These are phyloP conservation scores for Paratinospora sagittata DNA, from an alignment of 164 flowering plant genomes.

Conservation along the genomic window DNA sequence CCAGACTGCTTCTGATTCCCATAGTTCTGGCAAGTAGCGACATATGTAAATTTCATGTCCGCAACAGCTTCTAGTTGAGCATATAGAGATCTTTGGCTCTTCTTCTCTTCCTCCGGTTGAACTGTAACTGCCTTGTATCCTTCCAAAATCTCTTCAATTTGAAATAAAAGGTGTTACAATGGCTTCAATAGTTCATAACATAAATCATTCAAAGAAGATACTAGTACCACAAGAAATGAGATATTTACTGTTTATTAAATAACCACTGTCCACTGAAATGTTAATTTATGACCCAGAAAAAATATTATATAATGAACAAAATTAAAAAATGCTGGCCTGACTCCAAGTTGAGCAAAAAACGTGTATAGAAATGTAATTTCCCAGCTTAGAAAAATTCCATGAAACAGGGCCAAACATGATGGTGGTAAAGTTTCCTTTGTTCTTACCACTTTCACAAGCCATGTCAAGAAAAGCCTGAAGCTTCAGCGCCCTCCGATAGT, in stretches of 20 bases:
- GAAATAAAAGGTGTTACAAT: constrained; percentile 14
- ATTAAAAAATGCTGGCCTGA: background rate
- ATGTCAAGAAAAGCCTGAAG: constrained; percentile 98
- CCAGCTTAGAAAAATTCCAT: background rate
- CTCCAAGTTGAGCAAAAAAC: background rate
- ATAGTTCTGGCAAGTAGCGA: constrained; percentile 94
- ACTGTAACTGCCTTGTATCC: constrained; percentile 80
- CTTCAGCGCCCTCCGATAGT: constrained; percentile 81
- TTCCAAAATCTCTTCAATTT: constrained; percentile 59
- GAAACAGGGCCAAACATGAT: background rate
- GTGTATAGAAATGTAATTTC: background rate
- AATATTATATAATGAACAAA: background rate
- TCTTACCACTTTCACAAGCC: constrained; percentile 71
- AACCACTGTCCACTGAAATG: background rate
- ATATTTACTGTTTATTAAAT: background rate
- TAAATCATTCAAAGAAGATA: background rate
- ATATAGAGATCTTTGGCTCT: constrained; percentile 71
- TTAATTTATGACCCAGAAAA: background rate
- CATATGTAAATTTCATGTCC: constrained; percentile 94
- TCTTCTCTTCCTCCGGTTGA: constrained; percentile 74
- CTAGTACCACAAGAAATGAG: background rate
- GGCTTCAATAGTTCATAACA: background rate
- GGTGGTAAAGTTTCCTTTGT: background rate
- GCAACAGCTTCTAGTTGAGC: constrained; percentile 90
- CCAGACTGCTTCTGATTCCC: constrained; percentile 93